Evolutionary conservation across 1,284 basidiomycete genomes (phyloP).

Genomic region (Apiotrichum domesticum): DNA sequence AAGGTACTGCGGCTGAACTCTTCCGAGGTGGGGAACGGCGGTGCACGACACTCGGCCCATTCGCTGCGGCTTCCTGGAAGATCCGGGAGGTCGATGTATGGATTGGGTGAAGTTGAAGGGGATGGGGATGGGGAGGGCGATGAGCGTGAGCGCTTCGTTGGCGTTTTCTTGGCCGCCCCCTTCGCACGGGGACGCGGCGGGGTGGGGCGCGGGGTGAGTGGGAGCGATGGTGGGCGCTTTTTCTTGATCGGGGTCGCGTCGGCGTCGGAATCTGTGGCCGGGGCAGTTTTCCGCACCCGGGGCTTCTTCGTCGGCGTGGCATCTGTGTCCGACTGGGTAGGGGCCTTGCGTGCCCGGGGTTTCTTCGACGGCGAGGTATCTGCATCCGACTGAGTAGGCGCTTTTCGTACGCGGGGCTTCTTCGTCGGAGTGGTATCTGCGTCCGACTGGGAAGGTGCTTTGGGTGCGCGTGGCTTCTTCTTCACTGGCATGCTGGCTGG

Average conservation of each 20-base stretch:
- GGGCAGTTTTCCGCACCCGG: neutral
- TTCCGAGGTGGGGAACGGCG: too few relatives aligned
- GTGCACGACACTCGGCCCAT: neutral
- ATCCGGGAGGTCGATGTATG: too few relatives aligned
- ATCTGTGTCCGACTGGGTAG: neutral
- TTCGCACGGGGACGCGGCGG: neutral
- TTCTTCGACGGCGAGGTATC: slow-evolving; percentile 1
- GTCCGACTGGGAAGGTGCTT: neutral
- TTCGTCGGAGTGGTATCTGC: neutral
- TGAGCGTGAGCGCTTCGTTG: neutral
- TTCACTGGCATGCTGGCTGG: slow-evolving; percentile 5
- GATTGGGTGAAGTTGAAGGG: too few relatives aligned
- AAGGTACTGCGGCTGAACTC: too few relatives aligned
- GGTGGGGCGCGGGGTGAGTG: slow-evolving; percentile 9
- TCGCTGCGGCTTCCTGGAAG: too few relatives aligned
- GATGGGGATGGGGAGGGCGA: neutral
- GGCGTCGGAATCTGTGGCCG: neutral
- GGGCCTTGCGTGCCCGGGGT: neutral
- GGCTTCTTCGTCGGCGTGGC: slow-evolving; percentile 1
- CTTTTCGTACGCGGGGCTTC: neutral
- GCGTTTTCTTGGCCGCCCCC: neutral
- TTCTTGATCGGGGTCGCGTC: neutral
- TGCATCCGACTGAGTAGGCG: neutral
- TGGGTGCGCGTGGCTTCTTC: neutral
- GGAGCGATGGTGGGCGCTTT: neutral